Evolutionary conservation across 768 basidiomycete species (phyloP).

Genomic region (Rhodotorula diobovata): DNA sequence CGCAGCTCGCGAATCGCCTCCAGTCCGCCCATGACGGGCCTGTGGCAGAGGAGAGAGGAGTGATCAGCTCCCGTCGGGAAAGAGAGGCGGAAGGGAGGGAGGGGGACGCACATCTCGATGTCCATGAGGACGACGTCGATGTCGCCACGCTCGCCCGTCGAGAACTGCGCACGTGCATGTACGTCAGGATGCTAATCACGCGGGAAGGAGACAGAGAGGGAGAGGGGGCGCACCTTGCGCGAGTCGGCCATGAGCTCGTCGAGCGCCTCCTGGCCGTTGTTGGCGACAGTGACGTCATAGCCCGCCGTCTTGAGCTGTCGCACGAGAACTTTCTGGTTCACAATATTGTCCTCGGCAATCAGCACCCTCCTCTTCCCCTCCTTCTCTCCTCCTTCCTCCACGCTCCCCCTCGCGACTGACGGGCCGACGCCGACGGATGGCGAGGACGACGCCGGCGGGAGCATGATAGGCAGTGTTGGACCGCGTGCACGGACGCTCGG

Average conservation of each 20-base stretch:
- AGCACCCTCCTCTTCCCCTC: no score
- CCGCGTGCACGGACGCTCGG: no score
- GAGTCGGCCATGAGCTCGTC: slow-evolving; percentile 11
- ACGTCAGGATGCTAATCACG: no score
- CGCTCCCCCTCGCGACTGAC: no score
- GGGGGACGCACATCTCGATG: slow-evolving; percentile 23
- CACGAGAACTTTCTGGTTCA: slow-evolving; percentile 32
- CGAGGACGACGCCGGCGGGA: no score
- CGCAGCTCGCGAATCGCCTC: slow-evolving; percentile 1
- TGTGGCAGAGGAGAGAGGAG: not conserved
- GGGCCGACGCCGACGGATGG: no score
- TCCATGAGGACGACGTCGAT: slow-evolving; percentile 14
- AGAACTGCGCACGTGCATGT: no score
- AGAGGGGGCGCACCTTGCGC: no score
- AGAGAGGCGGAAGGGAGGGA: not conserved
- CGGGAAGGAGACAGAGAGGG: no score
- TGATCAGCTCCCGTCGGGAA: not conserved
- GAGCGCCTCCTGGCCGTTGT: slow-evolving; percentile 27
- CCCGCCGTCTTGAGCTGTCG: slow-evolving; percentile 28
- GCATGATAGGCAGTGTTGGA: no score
- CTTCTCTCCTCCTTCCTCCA: no score
- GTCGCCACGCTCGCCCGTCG: no score
- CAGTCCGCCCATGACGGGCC: slow-evolving; percentile 31
- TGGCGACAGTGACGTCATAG: slow-evolving; percentile 15
- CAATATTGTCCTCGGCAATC: slow-evolving; percentile 27